A percentile compares a stretch with the other conserved stretches of the same genome.
phyloP scores from a whole-genome alignment of 1,139 yeast genomes.

The Suhomyces bokatorum region DNA sequence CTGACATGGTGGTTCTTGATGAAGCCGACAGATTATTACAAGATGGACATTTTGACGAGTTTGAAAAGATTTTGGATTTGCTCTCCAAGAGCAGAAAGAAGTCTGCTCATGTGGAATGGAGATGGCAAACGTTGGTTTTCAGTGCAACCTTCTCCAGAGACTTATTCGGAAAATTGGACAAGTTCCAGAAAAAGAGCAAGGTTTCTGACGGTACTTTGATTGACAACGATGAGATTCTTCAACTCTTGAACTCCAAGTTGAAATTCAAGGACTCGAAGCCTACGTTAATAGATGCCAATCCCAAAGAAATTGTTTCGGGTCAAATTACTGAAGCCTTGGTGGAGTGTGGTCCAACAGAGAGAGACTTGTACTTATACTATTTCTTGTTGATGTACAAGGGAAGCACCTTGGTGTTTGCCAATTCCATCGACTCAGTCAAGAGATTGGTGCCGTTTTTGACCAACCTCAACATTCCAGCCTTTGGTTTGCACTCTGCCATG shows the following conservation, averaged over 20 bases:
- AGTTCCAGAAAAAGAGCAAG: slow-evolving; percentile 29
- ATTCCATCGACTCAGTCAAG: slow-evolving; percentile 91
- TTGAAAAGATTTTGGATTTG: slow-evolving; percentile 76
- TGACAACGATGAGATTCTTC: slow-evolving; percentile 55
- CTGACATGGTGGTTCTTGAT: slow-evolving; percentile 79
- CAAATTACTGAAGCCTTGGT: slow-evolving; percentile 82
- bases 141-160: slow-evolving; percentile 92
- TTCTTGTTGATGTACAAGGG: slow-evolving; percentile 87
- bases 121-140: slow-evolving; percentile 89
- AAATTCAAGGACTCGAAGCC: slow-evolving; percentile 62
- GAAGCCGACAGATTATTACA: slow-evolving; percentile 97
- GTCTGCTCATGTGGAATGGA: slow-evolving; percentile 29
- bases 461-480: slow-evolving; percentile 68
- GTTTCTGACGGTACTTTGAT: slow-evolving; percentile 39
- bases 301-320: slow-evolving; percentile 75
- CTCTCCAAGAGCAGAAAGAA: slow-evolving; percentile 41
- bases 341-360: slow-evolving; percentile 87
- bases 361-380: slow-evolving; percentile 88
- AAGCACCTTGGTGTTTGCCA: slow-evolving; percentile 86
- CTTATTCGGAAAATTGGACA: slow-evolving; percentile 70
- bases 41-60: slow-evolving; percentile 94
- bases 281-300: slow-evolving; percentile 78
- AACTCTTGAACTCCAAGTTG: slow-evolving; percentile 56
- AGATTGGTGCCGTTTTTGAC: slow-evolving; percentile 75
- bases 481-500: slow-evolving; percentile 92